A percentile compares a stretch with the other conserved stretches of the same genome.
Conservation (phyloP, 306 rosid genomes). For the Dryas alaskensis region DNA sequence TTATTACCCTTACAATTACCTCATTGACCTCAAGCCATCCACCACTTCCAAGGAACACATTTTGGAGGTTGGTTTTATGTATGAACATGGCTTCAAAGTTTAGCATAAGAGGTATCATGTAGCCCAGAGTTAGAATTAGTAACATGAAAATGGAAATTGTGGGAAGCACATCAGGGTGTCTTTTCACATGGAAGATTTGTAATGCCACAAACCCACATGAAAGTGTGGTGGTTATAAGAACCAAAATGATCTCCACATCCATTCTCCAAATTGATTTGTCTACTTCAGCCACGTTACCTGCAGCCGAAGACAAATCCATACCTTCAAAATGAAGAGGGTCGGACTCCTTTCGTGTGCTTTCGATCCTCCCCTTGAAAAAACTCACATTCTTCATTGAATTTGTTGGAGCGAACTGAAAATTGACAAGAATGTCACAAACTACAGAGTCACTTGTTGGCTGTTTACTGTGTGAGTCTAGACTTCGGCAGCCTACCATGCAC, state of each 20-base stretch:
- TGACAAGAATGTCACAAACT: slow-evolving; percentile 50
- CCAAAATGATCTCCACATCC: slow-evolving; percentile 52
- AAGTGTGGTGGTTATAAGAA: slow-evolving; percentile 41
- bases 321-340: slow-evolving; percentile 43
- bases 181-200: slow-evolving; percentile 55
- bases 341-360: slow-evolving; percentile 37
- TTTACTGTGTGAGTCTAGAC: slow-evolving; percentile 10
- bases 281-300: slow-evolving; percentile 12
- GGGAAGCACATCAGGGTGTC: slow-evolving; percentile 41
- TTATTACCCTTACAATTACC: slow-evolving; percentile 36
- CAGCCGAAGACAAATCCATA: slow-evolving; percentile 27
- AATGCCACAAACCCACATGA: slow-evolving; percentile 42
- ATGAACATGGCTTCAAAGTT: slow-evolving; percentile 56
- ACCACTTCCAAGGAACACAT: slow-evolving; percentile 20
- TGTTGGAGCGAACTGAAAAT: slow-evolving; percentile 39
- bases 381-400: slow-evolving; percentile 11
- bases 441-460: slow-evolving; percentile 13
- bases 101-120: slow-evolving; percentile 50
- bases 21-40: slow-evolving; percentile 52
- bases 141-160: slow-evolving; percentile 47
- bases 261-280: slow-evolving; percentile 37
- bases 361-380: slow-evolving; percentile 37
- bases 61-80: slow-evolving; percentile 19
- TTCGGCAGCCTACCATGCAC: slow-evolving; percentile 64
- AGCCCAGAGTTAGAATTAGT: slow-evolving; percentile 38